A percentile compares a stretch with the other conserved stretches of the same genome.
phyloP scores from a whole-genome alignment of 805 yeast genomes.

The Barnettozyma salicaria region DNA sequence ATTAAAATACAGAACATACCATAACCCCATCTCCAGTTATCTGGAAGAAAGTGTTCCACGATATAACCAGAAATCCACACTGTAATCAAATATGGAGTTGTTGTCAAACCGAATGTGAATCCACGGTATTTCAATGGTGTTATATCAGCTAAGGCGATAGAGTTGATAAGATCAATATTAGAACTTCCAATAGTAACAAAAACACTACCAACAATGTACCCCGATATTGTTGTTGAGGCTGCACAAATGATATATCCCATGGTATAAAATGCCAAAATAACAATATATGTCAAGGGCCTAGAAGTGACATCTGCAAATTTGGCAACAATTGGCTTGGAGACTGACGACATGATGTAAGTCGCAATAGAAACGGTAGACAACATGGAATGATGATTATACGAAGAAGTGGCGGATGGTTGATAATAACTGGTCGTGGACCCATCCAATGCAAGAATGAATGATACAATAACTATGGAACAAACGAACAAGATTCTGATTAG shows the following conservation, averaged over 20 bases:
- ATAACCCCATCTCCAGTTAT: constrained; percentile 46
- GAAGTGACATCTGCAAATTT: constrained; percentile 34
- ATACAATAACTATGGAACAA: constrained; percentile 2
- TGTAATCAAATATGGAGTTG: constrained; percentile 35
- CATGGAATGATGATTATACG: constrained; percentile 32
- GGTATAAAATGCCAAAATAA: constrained; percentile 27
- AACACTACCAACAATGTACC: constrained; percentile 31
- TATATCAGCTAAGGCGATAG: constrained; percentile 31
- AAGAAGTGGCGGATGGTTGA: constrained; percentile 34
- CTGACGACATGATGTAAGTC: constrained; percentile 31
- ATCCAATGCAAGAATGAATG: constrained; percentile 21
- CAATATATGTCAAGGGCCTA: constrained; percentile 29
- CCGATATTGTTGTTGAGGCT: constrained; percentile 28
- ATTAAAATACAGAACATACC: constrained; percentile 41
- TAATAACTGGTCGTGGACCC: constrained; percentile 27
- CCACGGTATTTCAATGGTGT: constrained; percentile 34
- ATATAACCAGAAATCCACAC: constrained; percentile 36
- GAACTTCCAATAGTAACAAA: constrained; percentile 33
- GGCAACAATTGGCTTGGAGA: constrained; percentile 34
- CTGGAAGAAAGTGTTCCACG: constrained; percentile 24
- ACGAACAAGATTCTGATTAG: constrained; percentile 5
- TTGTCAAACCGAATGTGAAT: constrained; percentile 29
- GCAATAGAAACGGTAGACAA: constrained; percentile 33
- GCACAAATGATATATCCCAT: constrained; percentile 33
- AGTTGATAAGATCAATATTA: constrained; percentile 30